Evolutionary conservation across 305 asterid species (phyloP), one percentile per base, ranked within the genome.

Genomic region (Coffea humblotiana): DNA sequence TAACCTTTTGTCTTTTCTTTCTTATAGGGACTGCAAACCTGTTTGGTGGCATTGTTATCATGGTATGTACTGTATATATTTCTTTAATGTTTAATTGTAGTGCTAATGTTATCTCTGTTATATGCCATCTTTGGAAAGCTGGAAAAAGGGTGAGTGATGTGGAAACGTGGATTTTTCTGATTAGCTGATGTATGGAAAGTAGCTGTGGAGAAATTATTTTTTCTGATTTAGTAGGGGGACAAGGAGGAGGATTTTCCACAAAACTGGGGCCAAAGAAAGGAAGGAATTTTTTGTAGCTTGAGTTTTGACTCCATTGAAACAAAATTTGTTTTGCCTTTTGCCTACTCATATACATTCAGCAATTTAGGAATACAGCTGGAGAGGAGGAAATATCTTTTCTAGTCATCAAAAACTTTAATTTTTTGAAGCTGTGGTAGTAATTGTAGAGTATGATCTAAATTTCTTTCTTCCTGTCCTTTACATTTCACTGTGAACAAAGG

Each of bases 1-100:
- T 79, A 84, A 79, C 49, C 76, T 77, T 40, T 66, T 80, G 77
- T 77, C 78, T 74, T 85, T 58, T 80, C 83, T 72, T 81, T 23
- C 77, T 77, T 86, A 48, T 94, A 96, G 99, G 99, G 99, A 80
- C 77, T 96, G 86, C 99, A 89, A 83, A 92, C 97, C 77, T 96
- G 99, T 88, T 88, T 94, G 78, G 97, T 96, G 77, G 93, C 98
- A 74, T 87, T 96, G 51, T 84, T 96, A 77, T 92, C 98, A 80
- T 92, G 99, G 99, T 96, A 94, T 71, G 92, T 84, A 74, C 72
- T 68, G 40, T 84, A 49, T 49, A 45, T 75, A 14, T 32, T 52
- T 56, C 48, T 71, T 70, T 40, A 16, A 12, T 35, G 37, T 61
- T 49, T 60, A n/a, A 51, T 65, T 56, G 32, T 49, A 79, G 60